These are phyloP conservation scores for Cenococcum geophilum DNA, from an alignment of 495 filamentous ascomycete species.

Conservation along the genomic window DNA sequence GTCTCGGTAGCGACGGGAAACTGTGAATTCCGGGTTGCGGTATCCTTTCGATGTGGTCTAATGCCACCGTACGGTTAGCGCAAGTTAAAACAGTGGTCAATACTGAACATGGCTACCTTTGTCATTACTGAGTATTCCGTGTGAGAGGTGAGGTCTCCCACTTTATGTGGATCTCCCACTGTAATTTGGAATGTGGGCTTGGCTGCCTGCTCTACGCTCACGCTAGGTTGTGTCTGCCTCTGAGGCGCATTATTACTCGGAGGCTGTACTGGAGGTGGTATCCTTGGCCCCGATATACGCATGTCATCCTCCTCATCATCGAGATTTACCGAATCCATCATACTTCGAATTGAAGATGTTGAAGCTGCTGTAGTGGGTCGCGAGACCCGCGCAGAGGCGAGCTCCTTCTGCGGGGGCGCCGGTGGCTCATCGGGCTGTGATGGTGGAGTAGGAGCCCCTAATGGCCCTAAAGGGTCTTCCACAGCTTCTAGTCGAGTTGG, in stretches of 20 bases:
- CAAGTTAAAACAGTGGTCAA: background rate
- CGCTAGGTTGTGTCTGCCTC: slow-evolving; percentile 67
- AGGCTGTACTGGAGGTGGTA: slow-evolving; percentile 69
- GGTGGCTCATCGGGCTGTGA: slow-evolving; percentile 63
- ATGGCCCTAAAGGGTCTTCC: slow-evolving; percentile 84
- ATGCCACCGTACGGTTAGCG: slow-evolving; percentile 1
- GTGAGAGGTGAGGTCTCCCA: slow-evolving; percentile 93
- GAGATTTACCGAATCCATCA: slow-evolving; percentile 57
- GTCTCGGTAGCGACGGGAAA: slow-evolving; percentile 88
- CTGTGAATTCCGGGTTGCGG: slow-evolving; percentile 79
- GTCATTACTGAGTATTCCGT: slow-evolving; percentile 95
- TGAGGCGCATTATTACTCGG: slow-evolving; percentile 40
- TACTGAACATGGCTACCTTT: slow-evolving; percentile 53
- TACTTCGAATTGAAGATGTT: slow-evolving; percentile 44
- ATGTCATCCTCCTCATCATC: slow-evolving; percentile 57
- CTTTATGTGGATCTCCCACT: slow-evolving; percentile 95
- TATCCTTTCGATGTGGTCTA: slow-evolving; percentile 96
- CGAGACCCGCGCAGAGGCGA: slow-evolving; percentile 48
- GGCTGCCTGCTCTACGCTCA: slow-evolving; percentile 77
- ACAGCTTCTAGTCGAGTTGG: slow-evolving; percentile 80
- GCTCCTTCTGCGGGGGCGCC: slow-evolving; percentile 81
- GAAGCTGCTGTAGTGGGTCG: slow-evolving; percentile 47
- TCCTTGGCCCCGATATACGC: slow-evolving; percentile 48
- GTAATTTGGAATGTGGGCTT: slow-evolving; percentile 87
- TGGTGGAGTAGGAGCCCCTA: slow-evolving; percentile 64